Evolutionary conservation across 139 green algal species (phyloP), one percentile per base, ranked within the genome.

Genomic region (Coccomyxa sp.): DNA sequence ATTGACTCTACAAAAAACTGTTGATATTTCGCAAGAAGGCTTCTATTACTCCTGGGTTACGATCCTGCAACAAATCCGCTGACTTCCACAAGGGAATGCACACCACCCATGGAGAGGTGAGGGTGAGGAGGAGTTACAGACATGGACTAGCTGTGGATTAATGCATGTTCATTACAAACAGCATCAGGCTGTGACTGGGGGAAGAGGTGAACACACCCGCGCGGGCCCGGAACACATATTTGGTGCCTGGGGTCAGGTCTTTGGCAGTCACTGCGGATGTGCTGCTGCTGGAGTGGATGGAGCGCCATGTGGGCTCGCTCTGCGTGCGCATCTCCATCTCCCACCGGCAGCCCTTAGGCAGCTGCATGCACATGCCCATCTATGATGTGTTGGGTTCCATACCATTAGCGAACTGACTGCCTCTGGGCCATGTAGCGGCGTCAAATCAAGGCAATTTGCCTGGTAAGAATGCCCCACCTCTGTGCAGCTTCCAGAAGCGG

Each of bases 151-250:
- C 14, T n/a, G n/a, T 30, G 1, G 3, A 30, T 77, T 10, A 77
- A 9, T 71, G 21, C 63, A 45, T n/a, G n/a, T n/a, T n/a, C 27
- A 9, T 31, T n/a, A 77, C 14, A 11, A 38, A n/a, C 21, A 77
- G 0, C 71, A 77, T 18, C 71, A n/a, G 23, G 27, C 23, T 51
- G 25, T n/a, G 1, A 13, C 28, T 25, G 75, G 11, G 58, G 30
- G 18, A 7, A 25, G 31, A 57, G 23, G 31, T 21, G 16, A 31
- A 32, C 76, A 25, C 76, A 80, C 76, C 76, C 10, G 51, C 77
- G 51, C 77, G 57, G 21, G 77, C 57, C 51, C 79, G 59, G 60
- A 82, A 82, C 14, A 58, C n/a, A 60, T 82, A 82, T 60, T 82
- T 82, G n/a, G 60, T 82, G n/a, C 79, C 79, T 14, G 60, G 79